Percentiles rank a stretch among this genome's conserved stretches.
These are phyloP conservation scores for Nothopassalora personata DNA, from an alignment of 2,329 filamentous ascomycete genomes.

Conservation along the genomic window DNA sequence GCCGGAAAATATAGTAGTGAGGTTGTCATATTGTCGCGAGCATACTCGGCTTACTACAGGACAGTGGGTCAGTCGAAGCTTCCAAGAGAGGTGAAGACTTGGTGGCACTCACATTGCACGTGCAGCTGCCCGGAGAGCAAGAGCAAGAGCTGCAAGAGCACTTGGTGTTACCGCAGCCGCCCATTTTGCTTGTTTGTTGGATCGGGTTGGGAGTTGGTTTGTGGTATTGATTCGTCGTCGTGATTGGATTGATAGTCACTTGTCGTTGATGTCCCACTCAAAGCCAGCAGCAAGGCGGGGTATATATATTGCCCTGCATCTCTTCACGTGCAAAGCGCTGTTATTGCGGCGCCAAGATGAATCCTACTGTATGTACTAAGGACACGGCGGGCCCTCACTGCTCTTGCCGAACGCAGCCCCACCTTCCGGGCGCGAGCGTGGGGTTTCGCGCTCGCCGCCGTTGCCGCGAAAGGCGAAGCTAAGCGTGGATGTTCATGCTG, in stretches of 20 bases:
- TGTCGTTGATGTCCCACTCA: constrained; percentile 3
- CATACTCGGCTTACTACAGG: neutral
- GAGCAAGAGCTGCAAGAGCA: constrained; percentile 30
- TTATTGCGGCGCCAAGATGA: constrained; percentile 1
- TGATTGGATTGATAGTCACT: constrained; percentile 4
- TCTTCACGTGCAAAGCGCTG: constrained; percentile 1
- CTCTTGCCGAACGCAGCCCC: neutral
- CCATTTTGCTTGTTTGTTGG: constrained; percentile 25
- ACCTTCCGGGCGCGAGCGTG: neutral
- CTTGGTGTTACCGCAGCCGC: constrained; percentile 31
- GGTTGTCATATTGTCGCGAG: neutral
- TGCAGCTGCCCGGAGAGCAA: constrained; percentile 29
- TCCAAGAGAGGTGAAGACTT: neutral
- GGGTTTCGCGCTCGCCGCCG: neutral
- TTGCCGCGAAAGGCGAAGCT: neutral
- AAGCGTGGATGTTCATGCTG: neutral
- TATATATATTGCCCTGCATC: constrained; percentile 2
- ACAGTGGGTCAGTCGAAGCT: no score
- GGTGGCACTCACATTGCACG: constrained; percentile 15
- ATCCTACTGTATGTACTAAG: no score
- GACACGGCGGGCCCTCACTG: no score
- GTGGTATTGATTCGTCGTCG: neutral
- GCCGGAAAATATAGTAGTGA: constrained; percentile 5
- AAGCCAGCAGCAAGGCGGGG: constrained; percentile 2
- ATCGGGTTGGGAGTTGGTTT: constrained; percentile 7